Conservation (phyloP, 352 stramenopile genomes). For the Pythium diclinum region DNA sequence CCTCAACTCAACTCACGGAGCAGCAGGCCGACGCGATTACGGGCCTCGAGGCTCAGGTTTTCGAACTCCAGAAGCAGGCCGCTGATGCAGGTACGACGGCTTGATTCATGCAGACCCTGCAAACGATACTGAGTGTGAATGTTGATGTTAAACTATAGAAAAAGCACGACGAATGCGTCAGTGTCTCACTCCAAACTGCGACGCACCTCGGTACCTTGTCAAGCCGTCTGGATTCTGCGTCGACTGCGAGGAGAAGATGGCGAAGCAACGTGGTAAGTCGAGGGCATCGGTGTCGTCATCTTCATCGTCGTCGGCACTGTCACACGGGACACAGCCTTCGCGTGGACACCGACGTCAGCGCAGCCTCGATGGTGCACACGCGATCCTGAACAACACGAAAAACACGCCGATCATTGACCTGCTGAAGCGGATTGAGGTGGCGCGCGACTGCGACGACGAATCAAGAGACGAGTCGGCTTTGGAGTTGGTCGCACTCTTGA, state of each 20-base stretch:
- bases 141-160: conserved; percentile 30
- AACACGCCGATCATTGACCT: conserved; percentile 47
- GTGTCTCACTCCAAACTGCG: conserved; percentile 66
- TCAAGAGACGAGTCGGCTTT: conserved; percentile 21
- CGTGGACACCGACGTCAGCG: conserved; percentile 40
- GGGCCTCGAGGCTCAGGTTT: conserved; percentile 29
- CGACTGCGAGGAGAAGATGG: conserved; percentile 48
- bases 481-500: conserved; percentile 40
- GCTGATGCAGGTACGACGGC: conserved; percentile 26
- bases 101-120: background rate
- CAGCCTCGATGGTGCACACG: conserved; percentile 42
- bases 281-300: conserved; percentile 7
- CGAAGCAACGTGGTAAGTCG: conserved; percentile 13
- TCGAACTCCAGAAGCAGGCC: conserved; percentile 44
- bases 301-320: conserved; percentile 1
- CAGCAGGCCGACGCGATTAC: conserved; percentile 24
- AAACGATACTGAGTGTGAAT: background rate
- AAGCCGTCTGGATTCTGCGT: conserved; percentile 59
- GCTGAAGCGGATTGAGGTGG: conserved; percentile 32
- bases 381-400: conserved; percentile 33
- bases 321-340: background rate
- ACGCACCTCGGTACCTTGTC: conserved; percentile 63
- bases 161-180: conserved; percentile 41
- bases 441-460: conserved; percentile 24
- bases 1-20: background rate